Conservation (phyloP, 352 stramenopile genomes). For the Globisporangium nunn region DNA sequence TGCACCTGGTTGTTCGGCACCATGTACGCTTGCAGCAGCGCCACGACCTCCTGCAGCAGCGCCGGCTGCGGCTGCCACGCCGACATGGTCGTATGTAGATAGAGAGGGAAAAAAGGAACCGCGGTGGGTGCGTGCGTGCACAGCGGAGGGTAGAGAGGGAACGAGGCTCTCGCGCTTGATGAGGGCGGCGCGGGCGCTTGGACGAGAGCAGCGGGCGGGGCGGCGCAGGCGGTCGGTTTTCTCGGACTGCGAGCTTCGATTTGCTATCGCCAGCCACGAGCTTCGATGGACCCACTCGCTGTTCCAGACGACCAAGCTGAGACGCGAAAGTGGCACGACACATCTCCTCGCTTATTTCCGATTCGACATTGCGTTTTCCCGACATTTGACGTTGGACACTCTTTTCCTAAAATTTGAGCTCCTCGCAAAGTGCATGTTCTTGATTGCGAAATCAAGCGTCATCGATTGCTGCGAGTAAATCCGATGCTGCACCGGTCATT, state of each 20-base stretch:
- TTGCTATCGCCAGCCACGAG: not conserved
- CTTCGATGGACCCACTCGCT: not conserved
- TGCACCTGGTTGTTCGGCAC: constrained; percentile 84
- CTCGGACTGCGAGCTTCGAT: not conserved
- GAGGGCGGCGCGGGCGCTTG: too few species aligned
- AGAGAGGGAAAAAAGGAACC: not conserved
- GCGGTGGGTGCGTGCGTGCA: not conserved
- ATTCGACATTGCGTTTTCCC: too few species aligned
- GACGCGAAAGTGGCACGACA: not conserved
- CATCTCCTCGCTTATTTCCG: too few species aligned
- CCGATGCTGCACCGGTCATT: too few species aligned
- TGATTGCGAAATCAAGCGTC: too few species aligned
- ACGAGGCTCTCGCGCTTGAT: too few species aligned
- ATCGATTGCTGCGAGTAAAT: too few species aligned
- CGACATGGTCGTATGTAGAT: constrained; percentile 15
- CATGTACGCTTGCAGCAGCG: constrained; percentile 73
- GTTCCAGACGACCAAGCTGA: not conserved
- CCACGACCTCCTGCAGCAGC: constrained; percentile 70
- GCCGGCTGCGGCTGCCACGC: constrained; percentile 73
- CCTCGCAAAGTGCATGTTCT: too few species aligned
- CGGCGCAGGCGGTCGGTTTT: not conserved
- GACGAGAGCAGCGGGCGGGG: not conserved
- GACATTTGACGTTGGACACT: too few species aligned
- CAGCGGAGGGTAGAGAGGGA: not conserved
- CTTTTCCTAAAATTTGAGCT: too few species aligned